phyloP scores from a whole-genome alignment of 179 eudicot species.

The Heliamphora pulchella region DNA sequence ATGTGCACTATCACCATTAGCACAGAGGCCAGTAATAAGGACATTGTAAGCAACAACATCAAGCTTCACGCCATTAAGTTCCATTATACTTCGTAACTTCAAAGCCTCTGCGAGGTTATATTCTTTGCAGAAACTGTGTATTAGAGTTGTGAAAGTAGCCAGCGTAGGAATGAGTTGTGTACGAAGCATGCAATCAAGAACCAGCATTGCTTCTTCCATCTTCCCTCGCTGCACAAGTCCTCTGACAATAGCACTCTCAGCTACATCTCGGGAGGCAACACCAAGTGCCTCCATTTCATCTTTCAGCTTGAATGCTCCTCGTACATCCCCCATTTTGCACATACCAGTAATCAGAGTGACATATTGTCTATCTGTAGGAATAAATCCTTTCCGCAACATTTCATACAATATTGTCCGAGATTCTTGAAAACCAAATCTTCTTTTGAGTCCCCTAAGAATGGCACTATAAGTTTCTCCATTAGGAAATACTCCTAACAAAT shows the following conservation, averaged over 20 bases:
- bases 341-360: slow-evolving; percentile 47
- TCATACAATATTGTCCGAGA: slow-evolving; percentile 42
- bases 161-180: slow-evolving; percentile 50
- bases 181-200: slow-evolving; percentile 56
- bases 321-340: slow-evolving; percentile 53
- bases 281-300: slow-evolving; percentile 59
- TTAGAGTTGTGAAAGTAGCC: slow-evolving; percentile 66
- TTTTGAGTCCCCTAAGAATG: slow-evolving; percentile 45
- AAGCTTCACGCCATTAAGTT: slow-evolving; percentile 42
- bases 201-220: slow-evolving; percentile 55
- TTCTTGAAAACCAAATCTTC: slow-evolving; percentile 37
- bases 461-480: slow-evolving; percentile 50
- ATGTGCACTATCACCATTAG: slow-evolving; percentile 31
- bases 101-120: slow-evolving; percentile 44
- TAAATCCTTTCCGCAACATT: slow-evolving; percentile 51
- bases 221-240: slow-evolving; percentile 64
- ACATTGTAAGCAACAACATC: slow-evolving; percentile 76
- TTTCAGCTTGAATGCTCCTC: slow-evolving; percentile 55
- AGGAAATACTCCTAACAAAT: slow-evolving; percentile 35
- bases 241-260: slow-evolving; percentile 66
- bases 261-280: slow-evolving; percentile 34
- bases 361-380: slow-evolving; percentile 53
- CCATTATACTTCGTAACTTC: slow-evolving; percentile 42
- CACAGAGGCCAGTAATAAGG: slow-evolving; percentile 56
- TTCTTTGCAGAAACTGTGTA: slow-evolving; percentile 64